Evolutionary conservation across 176 grass and related monocot genomes (phyloP).

Genomic region (Tillandsia leiboldiana): DNA sequence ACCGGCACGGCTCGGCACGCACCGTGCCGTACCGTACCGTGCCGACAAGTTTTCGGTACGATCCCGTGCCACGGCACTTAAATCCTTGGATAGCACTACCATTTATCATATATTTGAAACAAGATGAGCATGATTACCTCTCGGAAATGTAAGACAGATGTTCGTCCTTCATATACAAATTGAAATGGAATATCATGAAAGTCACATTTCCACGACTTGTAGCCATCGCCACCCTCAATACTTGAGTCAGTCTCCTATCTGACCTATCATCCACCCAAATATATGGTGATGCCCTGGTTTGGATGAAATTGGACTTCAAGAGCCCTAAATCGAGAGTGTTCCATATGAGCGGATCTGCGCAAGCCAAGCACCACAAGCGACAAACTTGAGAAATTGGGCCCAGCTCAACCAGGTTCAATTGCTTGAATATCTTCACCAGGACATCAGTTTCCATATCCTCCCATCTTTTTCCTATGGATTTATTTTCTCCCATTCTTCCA

Average conservation of each 20-base stretch:
- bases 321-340: slow-evolving; percentile 71
- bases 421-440: slow-evolving; percentile 93
- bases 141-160: slow-evolving; percentile 77
- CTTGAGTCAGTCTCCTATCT: slow-evolving; percentile 62
- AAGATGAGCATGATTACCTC: slow-evolving; percentile 46
- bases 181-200: slow-evolving; percentile 93
- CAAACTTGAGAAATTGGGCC: slow-evolving; percentile 82
- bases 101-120: not conserved
- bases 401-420: slow-evolving; percentile 81
- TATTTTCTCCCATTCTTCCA: slow-evolving; percentile 58
- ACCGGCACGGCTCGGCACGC: no score
- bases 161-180: slow-evolving; percentile 94
- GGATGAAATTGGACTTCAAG: slow-evolving; percentile 84
- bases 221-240: slow-evolving; percentile 71
- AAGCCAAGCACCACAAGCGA: slow-evolving; percentile 60
- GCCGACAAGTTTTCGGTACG: no score
- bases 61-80: no score
- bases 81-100: not conserved
- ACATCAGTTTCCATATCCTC: slow-evolving; percentile 99
- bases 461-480: slow-evolving; percentile 75
- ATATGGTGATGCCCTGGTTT: slow-evolving; percentile 74
- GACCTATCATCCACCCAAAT: slow-evolving; percentile 88
- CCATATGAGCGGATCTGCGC: slow-evolving; percentile 95
- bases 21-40: no score
- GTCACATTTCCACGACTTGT: slow-evolving; percentile 58